These are phyloP conservation scores for Pilobolus umbonatus DNA, from an alignment of 192 early-diverging fungal genomes.

Conservation along the genomic window DNA sequence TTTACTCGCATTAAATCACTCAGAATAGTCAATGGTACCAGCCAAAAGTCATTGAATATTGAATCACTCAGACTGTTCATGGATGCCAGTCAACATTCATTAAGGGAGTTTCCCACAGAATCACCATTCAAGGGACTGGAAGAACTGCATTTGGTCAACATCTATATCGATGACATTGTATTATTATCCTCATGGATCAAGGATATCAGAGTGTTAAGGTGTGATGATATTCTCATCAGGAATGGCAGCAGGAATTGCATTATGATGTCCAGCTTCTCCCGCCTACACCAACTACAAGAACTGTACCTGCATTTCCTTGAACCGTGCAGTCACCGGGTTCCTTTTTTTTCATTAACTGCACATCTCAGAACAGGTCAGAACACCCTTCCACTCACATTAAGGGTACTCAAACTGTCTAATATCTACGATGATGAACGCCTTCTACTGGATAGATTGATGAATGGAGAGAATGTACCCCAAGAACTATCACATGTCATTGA, in stretches of 20 bases:
- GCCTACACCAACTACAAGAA: not conserved
- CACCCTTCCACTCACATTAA: not conserved
- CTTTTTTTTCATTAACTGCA: no score
- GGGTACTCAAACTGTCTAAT: not conserved
- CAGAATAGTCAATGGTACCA: not conserved
- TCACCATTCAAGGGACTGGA: not conserved
- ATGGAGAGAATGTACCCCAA: not conserved
- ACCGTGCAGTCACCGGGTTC: not conserved
- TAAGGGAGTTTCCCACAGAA: no score
- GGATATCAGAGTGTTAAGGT: not conserved
- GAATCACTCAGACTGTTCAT: no score
- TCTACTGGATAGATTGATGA: not conserved
- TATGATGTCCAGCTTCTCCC: not conserved
- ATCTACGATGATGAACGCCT: slow-evolving; percentile 2
- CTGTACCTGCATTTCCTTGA: not conserved
- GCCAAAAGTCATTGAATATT: not conserved
- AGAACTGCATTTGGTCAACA: not conserved
- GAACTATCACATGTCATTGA: not conserved
- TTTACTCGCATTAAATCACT: not conserved
- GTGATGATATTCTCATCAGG: not conserved
- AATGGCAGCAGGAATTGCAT: not conserved
- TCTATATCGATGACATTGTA: not conserved
- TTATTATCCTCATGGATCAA: not conserved
- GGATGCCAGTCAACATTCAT: no score
- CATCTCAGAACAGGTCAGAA: not conserved